Base-by-base conservation (phyloP, 2,329 filamentous ascomycete species). In the Xylaria sp. region DNA sequence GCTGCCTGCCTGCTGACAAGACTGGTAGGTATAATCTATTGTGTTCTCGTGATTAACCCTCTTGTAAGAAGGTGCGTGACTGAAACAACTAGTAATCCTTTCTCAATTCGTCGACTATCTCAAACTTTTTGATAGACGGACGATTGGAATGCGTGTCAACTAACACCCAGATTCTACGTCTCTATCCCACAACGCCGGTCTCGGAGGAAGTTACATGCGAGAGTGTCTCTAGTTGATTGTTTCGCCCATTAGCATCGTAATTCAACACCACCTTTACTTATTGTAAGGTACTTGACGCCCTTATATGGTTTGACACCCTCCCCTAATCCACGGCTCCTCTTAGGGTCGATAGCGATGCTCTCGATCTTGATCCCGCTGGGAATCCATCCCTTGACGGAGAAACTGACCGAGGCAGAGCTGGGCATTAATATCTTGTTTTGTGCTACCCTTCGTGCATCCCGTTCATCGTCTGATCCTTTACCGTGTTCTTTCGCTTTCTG, bases 291-390 rank as follows among this genome's bases (percentile, higher is more conserved):
- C 76, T 99, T 99, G 66, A 99, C 94, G 1, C 94, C 94, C 76
- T 97, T 99, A 76, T 96, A 97, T 23, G 94, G 94, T 76, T 92
- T 95, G 46, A 97, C 86, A 2, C 89, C 86, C 66, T 96, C 91
- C 0, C 91, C 91, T 51, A 99, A 70, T 0, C 94, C 94, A 59
- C 88, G 84, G 74, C 91, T 96, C 76, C 88, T 92, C 72, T 90
- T 87, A n/a, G 84, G 79, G 71, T 92, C 80, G 67, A 91, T 73
- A 70, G 85, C 70, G 69, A 92, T 83, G 73, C 84, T 86, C 66
- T 88, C 86, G 35, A 89, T 80, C 71, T 82, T 87, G 53, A 89
- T 78, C 3, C 86, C 86, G 68, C 86, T 88, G 13, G 86, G 80
- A 67, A 89, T 70, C 84, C 86, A 88, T 3, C 86, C 86, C 72